Percentiles rank a stretch among this genome's conserved stretches.
Conservation (phyloP, 2,329 filamentous ascomycete genomes). For the Nothomitra cinnamomea region DNA sequence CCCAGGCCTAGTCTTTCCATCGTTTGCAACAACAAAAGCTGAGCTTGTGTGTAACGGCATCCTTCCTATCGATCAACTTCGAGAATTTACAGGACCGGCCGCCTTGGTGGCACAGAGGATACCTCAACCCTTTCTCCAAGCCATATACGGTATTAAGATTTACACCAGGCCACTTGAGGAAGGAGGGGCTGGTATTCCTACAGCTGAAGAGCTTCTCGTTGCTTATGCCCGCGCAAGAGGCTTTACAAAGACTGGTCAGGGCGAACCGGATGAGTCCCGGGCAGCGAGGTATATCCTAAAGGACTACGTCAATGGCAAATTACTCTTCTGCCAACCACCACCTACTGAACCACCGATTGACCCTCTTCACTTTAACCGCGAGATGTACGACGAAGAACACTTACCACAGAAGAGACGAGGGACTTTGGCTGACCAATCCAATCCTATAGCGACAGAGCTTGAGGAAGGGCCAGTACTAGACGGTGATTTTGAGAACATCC, state of each 20-base stretch:
- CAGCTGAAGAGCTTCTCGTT: conserved; percentile 65
- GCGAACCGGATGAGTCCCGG: conserved; percentile 83
- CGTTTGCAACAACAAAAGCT: conserved; percentile 91
- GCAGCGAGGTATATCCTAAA: conserved; percentile 83
- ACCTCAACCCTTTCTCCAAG: conserved; percentile 76
- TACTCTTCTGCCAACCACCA: conserved; percentile 81
- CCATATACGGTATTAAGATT: conserved; percentile 86
- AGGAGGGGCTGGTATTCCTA: conserved; percentile 77
- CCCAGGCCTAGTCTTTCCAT: conserved; percentile 94
- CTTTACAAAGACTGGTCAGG: conserved; percentile 75
- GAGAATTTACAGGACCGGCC: conserved; percentile 79
- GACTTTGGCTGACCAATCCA: conserved; percentile 35
- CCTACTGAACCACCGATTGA: conserved; percentile 50
- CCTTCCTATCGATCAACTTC: conserved; percentile 86
- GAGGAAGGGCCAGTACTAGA: conserved; percentile 26
- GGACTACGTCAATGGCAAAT: conserved; percentile 92
- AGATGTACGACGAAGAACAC: conserved; percentile 70
- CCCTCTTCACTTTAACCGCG: conserved; percentile 62
- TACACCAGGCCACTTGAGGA: conserved; percentile 66
- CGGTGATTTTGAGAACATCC: conserved; percentile 16
- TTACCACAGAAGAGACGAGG: conserved; percentile 66
- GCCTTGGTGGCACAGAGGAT: conserved; percentile 71
- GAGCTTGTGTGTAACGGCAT: conserved; percentile 93
- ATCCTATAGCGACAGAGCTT: conserved; percentile 20
- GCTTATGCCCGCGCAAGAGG: conserved; percentile 81